Evolutionary conservation across 2,329 filamentous ascomycete genomes (phyloP), one percentile per base, ranked within the genome.

Genomic region (Rugonectria rugulosa): DNA sequence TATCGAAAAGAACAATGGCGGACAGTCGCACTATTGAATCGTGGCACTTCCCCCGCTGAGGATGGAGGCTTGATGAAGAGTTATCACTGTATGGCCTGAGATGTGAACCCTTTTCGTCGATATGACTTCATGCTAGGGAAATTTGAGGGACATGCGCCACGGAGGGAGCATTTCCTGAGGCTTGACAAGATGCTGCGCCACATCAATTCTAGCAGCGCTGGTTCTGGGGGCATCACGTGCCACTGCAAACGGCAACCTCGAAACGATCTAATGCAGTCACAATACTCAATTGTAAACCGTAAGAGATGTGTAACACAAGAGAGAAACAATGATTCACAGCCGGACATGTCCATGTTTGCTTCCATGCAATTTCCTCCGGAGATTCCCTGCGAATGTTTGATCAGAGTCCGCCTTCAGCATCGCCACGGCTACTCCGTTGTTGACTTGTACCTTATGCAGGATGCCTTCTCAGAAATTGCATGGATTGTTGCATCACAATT

Each of bases 131-230:
- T 37, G 21, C n/a, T n/a, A n/a, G n/a, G n/a, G n/a, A n/a, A n/a
- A n/a, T n/a, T n/a, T n/a, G n/a, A n/a, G n/a, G n/a, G n/a, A n/a
- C n/a, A n/a, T n/a, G n/a, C n/a, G n/a, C n/a, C n/a, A n/a, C n/a
- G 53, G 40, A 20, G 52, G 44, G 53, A 57, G 59, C 57, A 45
- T 58, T 62, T 65, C 54, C 40, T 55, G 44, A 42, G 40, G 41
- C 20, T 59, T 67, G 65, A 68, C 66, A 60, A 49, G 58, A 61
- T n/a, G 60, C 57, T 27, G 48, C 64, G 65, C 65, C 65, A 68
- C 62, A 14, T 27, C 15, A 19, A 26, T 34, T n/a, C n/a, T n/a
- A n/a, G n/a, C n/a, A n/a, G n/a, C 26, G 44, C 47, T 38, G 11
- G 15, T 19, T 3, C 6, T 11, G 21, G 29, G 12, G 14, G 19